A percentile compares a stretch with the other conserved stretches of the same genome.
phyloP scores from a whole-genome alignment of 23 red algal genomes.

The Agarophyton chilense region DNA sequence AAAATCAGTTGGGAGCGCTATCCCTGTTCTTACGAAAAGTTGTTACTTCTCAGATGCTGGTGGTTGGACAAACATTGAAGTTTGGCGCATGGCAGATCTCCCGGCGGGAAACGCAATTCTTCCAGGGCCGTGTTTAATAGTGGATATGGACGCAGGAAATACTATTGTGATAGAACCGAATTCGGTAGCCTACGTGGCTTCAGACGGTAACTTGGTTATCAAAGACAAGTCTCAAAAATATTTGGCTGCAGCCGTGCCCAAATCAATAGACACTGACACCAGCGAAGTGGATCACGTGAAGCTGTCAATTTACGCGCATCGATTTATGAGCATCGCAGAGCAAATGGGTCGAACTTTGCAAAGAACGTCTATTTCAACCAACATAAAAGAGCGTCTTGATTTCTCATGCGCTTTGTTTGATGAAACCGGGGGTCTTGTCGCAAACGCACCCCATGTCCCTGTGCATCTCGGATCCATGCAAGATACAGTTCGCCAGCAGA shows the following conservation, averaged over 20 bases:
- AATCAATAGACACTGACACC: not conserved
- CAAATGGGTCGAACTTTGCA: conserved; percentile 97
- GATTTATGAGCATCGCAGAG: conserved; percentile 99
- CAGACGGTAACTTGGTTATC: conserved; percentile 61
- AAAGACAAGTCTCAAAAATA: not conserved
- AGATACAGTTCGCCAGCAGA: conserved; percentile 90
- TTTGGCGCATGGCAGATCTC: conserved; percentile 63
- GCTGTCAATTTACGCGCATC: conserved; percentile 84
- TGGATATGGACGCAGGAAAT: conserved; percentile 81
- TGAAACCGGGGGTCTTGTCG: conserved; percentile 89
- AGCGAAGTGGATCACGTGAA: conserved; percentile 72
- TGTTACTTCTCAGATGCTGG: conserved; percentile 58
- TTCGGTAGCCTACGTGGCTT: conserved; percentile 45
- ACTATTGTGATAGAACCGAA: conserved; percentile 83
- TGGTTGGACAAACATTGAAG: conserved; percentile 45
- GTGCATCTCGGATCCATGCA: conserved; percentile 99
- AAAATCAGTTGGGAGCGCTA: conserved; percentile 3
- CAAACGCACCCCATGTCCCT: conserved; percentile 98
- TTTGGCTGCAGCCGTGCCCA: not conserved
- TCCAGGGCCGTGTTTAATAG: conserved; percentile 69
- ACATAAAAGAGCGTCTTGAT: conserved; percentile 99
- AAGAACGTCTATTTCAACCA: conserved; percentile 90
- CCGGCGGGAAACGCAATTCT: conserved; percentile 53
- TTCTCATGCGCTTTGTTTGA: conserved; percentile 99
- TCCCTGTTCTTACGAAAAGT: conserved; percentile 21